These are phyloP conservation scores for Epithemia pelagica DNA, from an alignment of 108 stramenopile species.

Conservation along the genomic window DNA sequence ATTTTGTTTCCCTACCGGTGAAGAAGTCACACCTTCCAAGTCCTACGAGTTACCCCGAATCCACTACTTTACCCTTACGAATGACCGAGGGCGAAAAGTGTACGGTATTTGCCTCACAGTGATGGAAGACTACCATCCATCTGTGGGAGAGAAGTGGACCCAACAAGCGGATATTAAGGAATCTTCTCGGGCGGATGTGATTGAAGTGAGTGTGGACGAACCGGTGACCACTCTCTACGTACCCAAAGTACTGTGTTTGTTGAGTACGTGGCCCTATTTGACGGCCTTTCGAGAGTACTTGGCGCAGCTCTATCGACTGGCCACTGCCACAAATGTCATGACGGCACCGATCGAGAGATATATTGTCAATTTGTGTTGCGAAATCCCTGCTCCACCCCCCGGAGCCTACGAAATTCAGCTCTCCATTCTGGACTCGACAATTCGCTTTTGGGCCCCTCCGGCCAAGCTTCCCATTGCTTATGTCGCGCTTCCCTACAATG, in stretches of 20 bases:
- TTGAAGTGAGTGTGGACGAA: slow-evolving; percentile 37
- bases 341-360: slow-evolving; percentile 91
- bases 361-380: slow-evolving; percentile 88
- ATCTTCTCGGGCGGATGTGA: slow-evolving; percentile 20
- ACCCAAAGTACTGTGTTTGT: slow-evolving; percentile 85
- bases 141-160: not conserved
- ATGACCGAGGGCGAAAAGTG: slow-evolving; percentile 69
- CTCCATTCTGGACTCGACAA: slow-evolving; percentile 57
- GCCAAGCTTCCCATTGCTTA: slow-evolving; percentile 93
- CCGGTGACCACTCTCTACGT: slow-evolving; percentile 47
- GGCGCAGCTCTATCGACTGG: slow-evolving; percentile 89
- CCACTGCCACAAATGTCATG: slow-evolving; percentile 80
- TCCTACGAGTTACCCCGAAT: slow-evolving; percentile 69
- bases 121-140: slow-evolving; percentile 69
- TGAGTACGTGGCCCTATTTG: slow-evolving; percentile 94
- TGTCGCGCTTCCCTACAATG: slow-evolving; percentile 84
- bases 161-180: slow-evolving; percentile 11
- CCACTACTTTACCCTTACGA: slow-evolving; percentile 84
- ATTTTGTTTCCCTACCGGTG: slow-evolving; percentile 77
- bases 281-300: slow-evolving; percentile 84
- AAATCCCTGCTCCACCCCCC: slow-evolving; percentile 95
- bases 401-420: slow-evolving; percentile 86
- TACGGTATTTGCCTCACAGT: slow-evolving; percentile 82
- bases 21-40: slow-evolving; percentile 45
- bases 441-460: slow-evolving; percentile 90